phyloP scores from a whole-genome alignment of 2,329 filamentous ascomycete genomes.

The Pseudopyricularia cyperi region DNA sequence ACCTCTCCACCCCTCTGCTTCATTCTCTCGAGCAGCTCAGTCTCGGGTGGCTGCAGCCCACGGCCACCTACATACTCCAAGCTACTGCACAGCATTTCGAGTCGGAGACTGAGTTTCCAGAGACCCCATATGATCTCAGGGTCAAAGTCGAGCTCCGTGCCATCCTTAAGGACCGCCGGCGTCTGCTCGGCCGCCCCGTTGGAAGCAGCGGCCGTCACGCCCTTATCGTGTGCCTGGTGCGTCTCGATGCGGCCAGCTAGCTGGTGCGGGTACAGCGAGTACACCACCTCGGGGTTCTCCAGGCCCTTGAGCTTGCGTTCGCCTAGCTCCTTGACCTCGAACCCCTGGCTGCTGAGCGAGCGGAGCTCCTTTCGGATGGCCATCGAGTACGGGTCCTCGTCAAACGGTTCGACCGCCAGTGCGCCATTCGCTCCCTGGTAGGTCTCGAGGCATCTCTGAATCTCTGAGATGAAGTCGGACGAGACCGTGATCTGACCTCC shows the following conservation, averaged over 20 bases:
- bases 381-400: slow-evolving; percentile 60
- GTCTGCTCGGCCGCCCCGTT: slow-evolving; percentile 23
- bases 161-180: slow-evolving; percentile 48
- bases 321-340: slow-evolving; percentile 87
- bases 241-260: slow-evolving; percentile 68
- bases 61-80: slow-evolving; percentile 58
- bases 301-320: slow-evolving; percentile 92
- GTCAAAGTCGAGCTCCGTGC: slow-evolving; percentile 61
- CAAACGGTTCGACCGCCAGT: slow-evolving; percentile 30
- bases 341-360: slow-evolving; percentile 78
- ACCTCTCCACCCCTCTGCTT: slow-evolving; percentile 64
- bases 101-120: slow-evolving; percentile 75
- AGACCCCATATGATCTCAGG: slow-evolving; percentile 78
- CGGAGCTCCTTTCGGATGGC: slow-evolving; percentile 79
- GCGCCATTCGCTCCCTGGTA: slow-evolving; percentile 55
- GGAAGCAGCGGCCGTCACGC: slow-evolving; percentile 11
- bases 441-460: slow-evolving; percentile 78
- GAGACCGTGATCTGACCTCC: slow-evolving; percentile 96
- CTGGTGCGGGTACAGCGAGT: slow-evolving; percentile 85
- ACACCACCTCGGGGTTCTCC: slow-evolving; percentile 92
- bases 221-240: slow-evolving; percentile 39
- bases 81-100: slow-evolving; percentile 86
- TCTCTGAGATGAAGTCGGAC: slow-evolving; percentile 92
- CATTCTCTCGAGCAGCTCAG: slow-evolving; percentile 62
- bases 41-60: slow-evolving; percentile 66